Percentiles rank a stretch among this genome's conserved stretches.
These are phyloP conservation scores for Saitozyma podzolica DNA, from an alignment of 768 basidiomycete genomes.

Conservation along the genomic window DNA sequence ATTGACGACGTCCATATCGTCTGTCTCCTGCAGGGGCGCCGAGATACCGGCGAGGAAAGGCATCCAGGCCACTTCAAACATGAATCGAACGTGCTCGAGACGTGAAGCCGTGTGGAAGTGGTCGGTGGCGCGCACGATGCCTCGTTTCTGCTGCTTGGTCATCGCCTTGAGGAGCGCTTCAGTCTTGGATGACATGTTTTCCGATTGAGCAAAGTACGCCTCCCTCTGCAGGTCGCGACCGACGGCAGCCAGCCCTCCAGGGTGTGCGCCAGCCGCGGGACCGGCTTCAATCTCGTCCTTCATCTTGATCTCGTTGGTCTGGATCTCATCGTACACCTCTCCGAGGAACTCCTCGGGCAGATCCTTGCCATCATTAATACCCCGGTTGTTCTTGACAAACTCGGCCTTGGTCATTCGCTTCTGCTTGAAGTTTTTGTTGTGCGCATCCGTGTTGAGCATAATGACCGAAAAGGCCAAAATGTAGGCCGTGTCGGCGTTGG, in stretches of 20 bases:
- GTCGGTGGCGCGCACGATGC: slow-evolving; percentile 66
- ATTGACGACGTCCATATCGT: slow-evolving; percentile 87
- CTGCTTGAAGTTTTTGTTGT: slow-evolving; percentile 89
- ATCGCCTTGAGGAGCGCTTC: slow-evolving; percentile 94
- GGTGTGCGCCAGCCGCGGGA: slow-evolving; percentile 44
- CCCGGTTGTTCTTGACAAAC: slow-evolving; percentile 92
- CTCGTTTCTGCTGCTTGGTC: slow-evolving; percentile 82
- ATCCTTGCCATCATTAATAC: slow-evolving; percentile 87
- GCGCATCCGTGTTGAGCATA: slow-evolving; percentile 94
- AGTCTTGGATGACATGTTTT: slow-evolving; percentile 94
- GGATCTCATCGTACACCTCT: slow-evolving; percentile 85
- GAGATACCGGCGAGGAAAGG: slow-evolving; percentile 94
- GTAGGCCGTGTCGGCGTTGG: slow-evolving; percentile 94
- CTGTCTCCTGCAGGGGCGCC: slow-evolving; percentile 88
- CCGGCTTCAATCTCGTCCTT: slow-evolving; percentile 76
- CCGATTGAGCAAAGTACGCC: slow-evolving; percentile 91
- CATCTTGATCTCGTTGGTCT: slow-evolving; percentile 92
- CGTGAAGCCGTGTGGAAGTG: slow-evolving; percentile 97
- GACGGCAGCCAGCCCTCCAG: slow-evolving; percentile 71
- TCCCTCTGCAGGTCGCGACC: slow-evolving; percentile 94
- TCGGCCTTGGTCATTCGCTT: slow-evolving; percentile 84
- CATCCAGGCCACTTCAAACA: slow-evolving; percentile 99
- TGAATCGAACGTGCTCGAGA: slow-evolving; percentile 92
- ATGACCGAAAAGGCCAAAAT: slow-evolving; percentile 93
- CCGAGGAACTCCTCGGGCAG: slow-evolving; percentile 81